Base-by-base conservation (phyloP, 2,329 filamentous ascomycete genomes). In the Beauveria pseudobassiana region DNA sequence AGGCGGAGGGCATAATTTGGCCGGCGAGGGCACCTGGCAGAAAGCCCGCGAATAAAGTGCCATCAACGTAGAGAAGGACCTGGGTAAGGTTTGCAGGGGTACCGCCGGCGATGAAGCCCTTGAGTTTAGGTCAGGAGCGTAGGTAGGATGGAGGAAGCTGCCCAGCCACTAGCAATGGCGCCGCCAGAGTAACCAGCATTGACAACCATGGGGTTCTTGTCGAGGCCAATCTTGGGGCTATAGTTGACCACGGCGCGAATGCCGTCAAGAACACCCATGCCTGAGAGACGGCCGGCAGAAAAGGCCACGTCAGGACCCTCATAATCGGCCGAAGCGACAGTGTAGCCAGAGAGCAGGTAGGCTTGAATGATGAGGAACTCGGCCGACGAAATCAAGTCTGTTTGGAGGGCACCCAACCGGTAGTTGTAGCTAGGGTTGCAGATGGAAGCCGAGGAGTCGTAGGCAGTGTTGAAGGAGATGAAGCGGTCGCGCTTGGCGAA, bases 21-120 rank as follows among this genome's bases (percentile, higher is more conserved):
- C 90, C 75, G 12, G 30, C 24, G 5, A 63, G 49, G 12, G 56
- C 49, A 22, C 49, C 57, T 2, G 62, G 62, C 1, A 59, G 18
- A 57, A 60, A 63, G 8, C 62, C 62, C n/a, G 56, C 22, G 24
- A 54, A 46, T 3, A 56, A 3, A 2, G 56, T 51, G 34, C 18
- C 18, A 10, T 63, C 62, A 5, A 63, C 43, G 16, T 24, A n/a
- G 5, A 46, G n/a, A 16, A 63, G 34, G 9, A 60, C 43, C 14
- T 54, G 3, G 20, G 57, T 63, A 3, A 63, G 52, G 45, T 63
- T 63, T n/a, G 62, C 55, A 20, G 61, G 61, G 1, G 61, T 63
- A n/a, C 61, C 61, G 6, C 61, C 61, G 2, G 50, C 9, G 26
- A 50, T 20, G 49, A 43, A 51, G 20, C 61, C 61, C 61, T 59